phyloP scores from a whole-genome alignment of 176 grass and related monocot species.

The Leersia perrieri region DNA sequence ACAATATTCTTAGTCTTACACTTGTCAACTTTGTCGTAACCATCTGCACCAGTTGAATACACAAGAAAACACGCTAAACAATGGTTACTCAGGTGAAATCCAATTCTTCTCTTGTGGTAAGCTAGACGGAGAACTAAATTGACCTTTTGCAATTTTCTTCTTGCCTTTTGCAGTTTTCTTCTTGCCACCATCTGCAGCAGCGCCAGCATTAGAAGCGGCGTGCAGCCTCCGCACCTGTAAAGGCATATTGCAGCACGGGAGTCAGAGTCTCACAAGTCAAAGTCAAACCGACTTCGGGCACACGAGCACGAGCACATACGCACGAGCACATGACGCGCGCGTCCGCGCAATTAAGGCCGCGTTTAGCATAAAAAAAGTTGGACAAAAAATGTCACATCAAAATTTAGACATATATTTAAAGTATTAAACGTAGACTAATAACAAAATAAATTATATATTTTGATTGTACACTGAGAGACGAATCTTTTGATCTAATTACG shows the following conservation, averaged over 20 bases:
- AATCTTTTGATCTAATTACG: too few relatives aligned
- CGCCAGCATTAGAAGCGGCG: conserved; percentile 12
- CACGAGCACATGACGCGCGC: neutral
- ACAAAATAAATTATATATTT: too few relatives aligned
- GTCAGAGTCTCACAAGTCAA: neutral
- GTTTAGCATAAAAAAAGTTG: too few relatives aligned
- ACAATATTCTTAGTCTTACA: conserved; percentile 70
- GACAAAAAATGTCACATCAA: too few relatives aligned
- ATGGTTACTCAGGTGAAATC: neutral
- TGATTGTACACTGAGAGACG: too few relatives aligned
- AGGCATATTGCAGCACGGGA: neutral
- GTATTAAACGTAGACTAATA: too few relatives aligned
- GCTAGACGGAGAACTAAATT: neutral
- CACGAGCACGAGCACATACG: neutral
- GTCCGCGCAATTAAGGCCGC: neutral
- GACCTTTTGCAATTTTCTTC: conserved; percentile 27
- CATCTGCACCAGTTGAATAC: conserved; percentile 34
- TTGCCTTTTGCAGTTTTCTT: too few relatives aligned
- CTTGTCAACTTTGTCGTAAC: conserved; percentile 42
- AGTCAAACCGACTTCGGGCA: too few relatives aligned
- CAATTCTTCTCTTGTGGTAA: neutral
- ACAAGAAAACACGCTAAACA: neutral
- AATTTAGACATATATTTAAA: too few relatives aligned
- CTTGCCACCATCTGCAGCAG: conserved; percentile 28
- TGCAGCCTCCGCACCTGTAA: conserved; percentile 52